phyloP scores from a whole-genome alignment of 805 yeast species.

The Yueomyces sp. region DNA sequence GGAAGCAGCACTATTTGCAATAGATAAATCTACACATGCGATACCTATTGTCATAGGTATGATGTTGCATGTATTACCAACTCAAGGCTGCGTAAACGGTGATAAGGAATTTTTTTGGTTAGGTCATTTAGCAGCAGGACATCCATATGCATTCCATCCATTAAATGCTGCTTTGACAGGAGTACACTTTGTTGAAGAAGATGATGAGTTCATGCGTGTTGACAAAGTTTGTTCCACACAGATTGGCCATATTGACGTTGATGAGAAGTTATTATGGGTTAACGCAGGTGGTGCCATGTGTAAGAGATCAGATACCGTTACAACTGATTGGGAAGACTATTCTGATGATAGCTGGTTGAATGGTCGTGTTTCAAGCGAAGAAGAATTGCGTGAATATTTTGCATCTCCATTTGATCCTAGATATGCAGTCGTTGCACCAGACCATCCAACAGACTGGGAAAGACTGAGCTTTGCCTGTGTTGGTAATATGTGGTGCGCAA shows the following conservation, averaged over 20 bases:
- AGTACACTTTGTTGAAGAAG: constrained; percentile 5
- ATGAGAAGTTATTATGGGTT: constrained; percentile 6
- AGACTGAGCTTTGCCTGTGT: neutral
- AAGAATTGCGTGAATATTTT: neutral
- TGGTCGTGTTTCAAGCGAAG: neutral
- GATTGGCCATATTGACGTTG: constrained; percentile 6
- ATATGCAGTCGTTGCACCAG: neutral
- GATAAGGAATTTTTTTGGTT: constrained; percentile 70
- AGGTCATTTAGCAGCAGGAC: constrained; percentile 32
- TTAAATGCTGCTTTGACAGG: constrained; percentile 1
- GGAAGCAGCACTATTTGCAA: constrained; percentile 35
- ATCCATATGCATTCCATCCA: constrained; percentile 24
- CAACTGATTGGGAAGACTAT: constrained; percentile 6
- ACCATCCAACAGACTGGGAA: neutral
- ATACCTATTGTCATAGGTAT: constrained; percentile 33
- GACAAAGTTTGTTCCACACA: constrained; percentile 6
- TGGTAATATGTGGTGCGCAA: constrained; percentile 1
- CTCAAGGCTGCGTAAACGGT: constrained; percentile 42
- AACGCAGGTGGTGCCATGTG: constrained; percentile 11
- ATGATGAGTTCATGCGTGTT: constrained; percentile 1
- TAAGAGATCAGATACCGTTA: constrained; percentile 4
- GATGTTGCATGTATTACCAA: constrained; percentile 29
- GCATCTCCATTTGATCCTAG: neutral
- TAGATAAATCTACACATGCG: constrained; percentile 31
- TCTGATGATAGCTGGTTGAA: neutral